Evolutionary conservation across 2,329 filamentous ascomycete species (phyloP), one percentile per base, ranked within the genome.

Genomic region (Clonostachys sp.): DNA sequence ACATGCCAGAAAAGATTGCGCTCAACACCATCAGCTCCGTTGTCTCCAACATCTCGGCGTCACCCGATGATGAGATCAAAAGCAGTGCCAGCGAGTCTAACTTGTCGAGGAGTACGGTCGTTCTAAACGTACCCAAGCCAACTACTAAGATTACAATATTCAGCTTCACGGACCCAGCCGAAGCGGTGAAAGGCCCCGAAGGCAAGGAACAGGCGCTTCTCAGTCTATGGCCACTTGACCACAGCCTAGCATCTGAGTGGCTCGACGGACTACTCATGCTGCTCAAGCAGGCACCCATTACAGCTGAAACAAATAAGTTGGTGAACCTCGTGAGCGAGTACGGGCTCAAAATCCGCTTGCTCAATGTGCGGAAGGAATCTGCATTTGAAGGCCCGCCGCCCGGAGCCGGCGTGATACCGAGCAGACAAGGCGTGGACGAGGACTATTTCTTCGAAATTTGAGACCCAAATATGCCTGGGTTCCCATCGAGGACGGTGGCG

Each of bases 231-330:
- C 91, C 92, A 6, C 73, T 83, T 50, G 88, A 83, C 49, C 87
- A 94, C 61, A 89, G 83, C 53, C 72, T 94, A 43, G 94, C 94
- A 10, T 95, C 91, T 1, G 94, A 99, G 68, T 99, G 94, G 94
- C 77, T 99, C 6, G 94, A 99, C 63, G 94, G 94, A 1, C 71
- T 99, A 53, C 77, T 97, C 48, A 95, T 99, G 91, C 75, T 99
- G 47, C 77, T 99, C 20, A 91, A 95, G 61, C 94, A 99, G 67
- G 83, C 91, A 50, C 94, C 94, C 17, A 96, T 99, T 62, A 99
- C 94, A n/a, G 83, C 91, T 4, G 92, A 97, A 69, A 97, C 94
- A 35, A 92, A 87, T 62, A 95, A 94, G 66, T 72, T 97, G 51
- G 86, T 96, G 46, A 83, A 85, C 47, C 72, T 96, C 57, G 88